Evolutionary conservation across 345 rosid genomes (phyloP).

Genomic region (Syzygium aqueum): DNA sequence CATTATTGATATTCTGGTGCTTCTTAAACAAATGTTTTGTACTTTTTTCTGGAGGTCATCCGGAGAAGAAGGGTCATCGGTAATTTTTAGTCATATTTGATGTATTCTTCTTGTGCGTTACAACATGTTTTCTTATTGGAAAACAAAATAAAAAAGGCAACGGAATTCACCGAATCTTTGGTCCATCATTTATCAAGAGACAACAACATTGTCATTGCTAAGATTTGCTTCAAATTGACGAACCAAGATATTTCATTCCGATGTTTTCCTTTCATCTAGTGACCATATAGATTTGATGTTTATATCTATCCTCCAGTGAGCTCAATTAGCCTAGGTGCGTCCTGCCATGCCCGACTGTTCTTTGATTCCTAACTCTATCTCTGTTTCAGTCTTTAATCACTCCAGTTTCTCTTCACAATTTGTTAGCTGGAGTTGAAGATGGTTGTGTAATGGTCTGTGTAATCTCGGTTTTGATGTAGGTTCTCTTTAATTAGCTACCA

Average conservation of each 20-base stretch:
- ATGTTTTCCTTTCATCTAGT: not conserved
- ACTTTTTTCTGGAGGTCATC: no score
- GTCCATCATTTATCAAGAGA: no score
- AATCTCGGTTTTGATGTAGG: not conserved
- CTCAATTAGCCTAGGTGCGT: not conserved
- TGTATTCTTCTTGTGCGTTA: no score
- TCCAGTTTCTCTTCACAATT: not conserved
- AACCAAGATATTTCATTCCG: not conserved
- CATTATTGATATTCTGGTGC: no score
- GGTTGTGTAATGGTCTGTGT: not conserved
- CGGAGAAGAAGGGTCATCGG: no score
- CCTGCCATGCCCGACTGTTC: not conserved
- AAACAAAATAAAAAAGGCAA: no score
- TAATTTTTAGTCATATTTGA: no score
- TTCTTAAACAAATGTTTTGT: no score
- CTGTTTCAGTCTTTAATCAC: not conserved
- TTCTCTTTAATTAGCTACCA: not conserved
- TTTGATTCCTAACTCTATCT: not conserved
- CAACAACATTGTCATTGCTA: no score
- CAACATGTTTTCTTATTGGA: no score
- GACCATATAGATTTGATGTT: not conserved
- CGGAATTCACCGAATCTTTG: no score
- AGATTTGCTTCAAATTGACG: no score
- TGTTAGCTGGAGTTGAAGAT: not conserved
- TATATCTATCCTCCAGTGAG: not conserved